A percentile compares a stretch with the other conserved stretches of the same genome.
Conservation (phyloP, 1,284 basidiomycete genomes). For the Testicularia cyperi region DNA sequence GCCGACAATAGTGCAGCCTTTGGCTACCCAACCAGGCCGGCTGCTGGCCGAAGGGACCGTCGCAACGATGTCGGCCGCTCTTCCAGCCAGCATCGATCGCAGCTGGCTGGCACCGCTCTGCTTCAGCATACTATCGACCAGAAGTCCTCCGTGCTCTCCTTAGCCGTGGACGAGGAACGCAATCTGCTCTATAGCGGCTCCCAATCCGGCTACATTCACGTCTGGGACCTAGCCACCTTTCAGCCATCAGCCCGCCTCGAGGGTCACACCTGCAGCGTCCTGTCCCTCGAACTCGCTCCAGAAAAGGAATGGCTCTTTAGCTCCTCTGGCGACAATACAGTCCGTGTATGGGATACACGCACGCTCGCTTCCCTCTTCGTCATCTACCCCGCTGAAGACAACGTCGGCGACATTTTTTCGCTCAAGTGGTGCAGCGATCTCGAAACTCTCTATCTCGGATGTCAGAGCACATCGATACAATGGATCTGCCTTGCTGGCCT, state of each 20-base stretch:
- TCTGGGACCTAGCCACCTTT: constrained; percentile 46
- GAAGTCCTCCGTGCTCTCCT: constrained; percentile 41
- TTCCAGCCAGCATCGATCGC: constrained; percentile 1
- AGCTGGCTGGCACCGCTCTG: background rate
- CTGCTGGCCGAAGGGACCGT: background rate
- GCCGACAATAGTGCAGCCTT: constrained; percentile 1
- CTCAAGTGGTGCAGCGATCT: constrained; percentile 74
- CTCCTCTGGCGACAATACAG: constrained; percentile 50
- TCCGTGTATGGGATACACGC: constrained; percentile 79
- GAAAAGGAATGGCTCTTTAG: constrained; percentile 61
- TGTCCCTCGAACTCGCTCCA: constrained; percentile 76
- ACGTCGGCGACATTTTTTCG: constrained; percentile 81
- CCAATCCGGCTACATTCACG: constrained; percentile 42
- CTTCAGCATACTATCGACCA: constrained; percentile 46
- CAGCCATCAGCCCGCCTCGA: constrained; percentile 23
- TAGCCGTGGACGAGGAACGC: constrained; percentile 44
- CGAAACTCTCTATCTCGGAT: constrained; percentile 77
- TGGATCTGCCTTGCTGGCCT: constrained; percentile 37
- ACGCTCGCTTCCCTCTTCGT: constrained; percentile 74
- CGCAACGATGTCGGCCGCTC: constrained; percentile 1
- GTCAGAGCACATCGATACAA: constrained; percentile 73
- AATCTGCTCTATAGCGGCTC: constrained; percentile 44
- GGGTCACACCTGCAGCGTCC: constrained; percentile 82
- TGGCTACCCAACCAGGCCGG: background rate
- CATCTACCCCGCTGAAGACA: constrained; percentile 79